Evolutionary conservation across 371 early-diverging fungal species (phyloP), one percentile per base, ranked within the genome.

Genomic region (Mucor circinelloides): DNA sequence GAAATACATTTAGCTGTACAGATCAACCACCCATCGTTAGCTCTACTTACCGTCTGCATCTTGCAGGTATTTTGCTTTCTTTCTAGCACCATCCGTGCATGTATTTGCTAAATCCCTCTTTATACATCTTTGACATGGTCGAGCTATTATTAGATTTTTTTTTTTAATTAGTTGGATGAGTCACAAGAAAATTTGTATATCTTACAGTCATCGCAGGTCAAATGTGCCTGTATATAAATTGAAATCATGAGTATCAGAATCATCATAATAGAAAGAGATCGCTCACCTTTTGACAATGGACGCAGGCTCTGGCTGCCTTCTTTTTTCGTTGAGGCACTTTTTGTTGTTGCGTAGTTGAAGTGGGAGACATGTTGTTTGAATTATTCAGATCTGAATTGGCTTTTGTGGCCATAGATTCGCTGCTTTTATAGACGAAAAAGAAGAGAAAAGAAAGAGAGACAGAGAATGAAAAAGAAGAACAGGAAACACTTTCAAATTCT

Each of bases 1-100:
- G 15, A 46, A 32, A 6, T 36, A 15, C 13, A 21, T 23, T 62
- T 28, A 30, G 5, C 17, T 17, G 13, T 1, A 28, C 7, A 5
- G 21, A 60, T 21, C 32, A 23, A 10, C 9, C 30, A 30, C 19
- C 17, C 5, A 40, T 59, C 15, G 27, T 15, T 60, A 28, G 38
- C 15, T 44, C 27, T 19, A 19, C 8, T 38, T 66, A 66, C 68
- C 80, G 48, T 77, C 72, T 32, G 73, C 72, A 21, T 90, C 90
- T 63, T 85, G 82, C 58, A 95, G 79, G 64, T 95, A 95, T 77
- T 95, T 95, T 40, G 95, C 94, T 72, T 87, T 89, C 64, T 93
- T 94, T 40, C 95, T 83, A 52, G 83, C 76, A 15, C 94, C 95
- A 66, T 94, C 94, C 2, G 85, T 81, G 70, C 95, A 94, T 1